phyloP scores from a whole-genome alignment of 2,329 filamentous ascomycete genomes.

The Fusarium begoniae region DNA sequence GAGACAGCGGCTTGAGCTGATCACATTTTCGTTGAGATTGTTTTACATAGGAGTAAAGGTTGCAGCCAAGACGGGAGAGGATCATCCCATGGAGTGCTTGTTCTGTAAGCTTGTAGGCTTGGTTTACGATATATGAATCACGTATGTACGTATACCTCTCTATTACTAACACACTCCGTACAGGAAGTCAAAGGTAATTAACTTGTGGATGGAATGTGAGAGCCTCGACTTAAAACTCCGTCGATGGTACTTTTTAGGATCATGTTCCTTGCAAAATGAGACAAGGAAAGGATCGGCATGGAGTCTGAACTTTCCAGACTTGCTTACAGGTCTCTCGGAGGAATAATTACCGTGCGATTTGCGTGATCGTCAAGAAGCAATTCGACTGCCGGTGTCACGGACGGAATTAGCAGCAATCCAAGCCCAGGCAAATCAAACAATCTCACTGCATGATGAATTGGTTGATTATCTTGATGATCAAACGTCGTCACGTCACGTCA shows the following conservation, averaged over 20 bases:
- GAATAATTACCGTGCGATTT: conserved; percentile 19
- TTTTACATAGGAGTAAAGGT: background rate
- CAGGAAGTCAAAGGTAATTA: background rate
- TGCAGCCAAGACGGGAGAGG: conserved; percentile 33
- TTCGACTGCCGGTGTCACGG: conserved; percentile 18
- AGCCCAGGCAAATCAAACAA: background rate
- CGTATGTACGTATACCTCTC: background rate
- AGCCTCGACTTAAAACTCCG: background rate
- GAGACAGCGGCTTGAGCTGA: conserved; percentile 9
- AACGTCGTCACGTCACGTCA: conserved; percentile 1
- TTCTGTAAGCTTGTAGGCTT: conserved; percentile 1
- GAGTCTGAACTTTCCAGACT: background rate
- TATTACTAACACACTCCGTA: background rate
- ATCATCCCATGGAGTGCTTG: conserved; percentile 17
- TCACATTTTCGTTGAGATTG: conserved; percentile 9
- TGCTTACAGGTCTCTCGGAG: conserved; percentile 13
- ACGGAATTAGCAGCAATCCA: background rate
- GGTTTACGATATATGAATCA: conserved; percentile 2
- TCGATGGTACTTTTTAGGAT: background rate
- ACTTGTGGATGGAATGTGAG: background rate
- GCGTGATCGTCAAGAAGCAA: conserved; percentile 17
- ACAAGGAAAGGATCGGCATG: conserved; percentile 19
- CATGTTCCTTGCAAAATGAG: background rate
- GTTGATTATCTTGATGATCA: conserved; percentile 35
- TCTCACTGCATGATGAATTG: background rate